These are phyloP conservation scores for Backusella parvicylindrica DNA, from an alignment of 192 early-diverging fungal species.

Conservation along the genomic window DNA sequence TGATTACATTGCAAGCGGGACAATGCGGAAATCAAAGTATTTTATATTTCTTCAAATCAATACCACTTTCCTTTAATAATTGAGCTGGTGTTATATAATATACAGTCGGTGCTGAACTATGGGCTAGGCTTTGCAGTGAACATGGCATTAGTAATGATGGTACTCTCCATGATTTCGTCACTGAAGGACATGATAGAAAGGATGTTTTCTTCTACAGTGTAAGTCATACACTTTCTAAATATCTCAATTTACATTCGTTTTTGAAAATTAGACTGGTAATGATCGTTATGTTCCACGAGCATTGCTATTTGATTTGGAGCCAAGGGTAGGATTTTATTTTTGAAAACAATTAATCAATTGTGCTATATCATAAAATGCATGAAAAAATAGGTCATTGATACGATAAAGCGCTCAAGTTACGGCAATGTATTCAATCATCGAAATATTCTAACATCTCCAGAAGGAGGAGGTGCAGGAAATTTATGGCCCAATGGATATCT, in stretches of 20 bases:
- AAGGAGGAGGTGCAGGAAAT: constrained; percentile 97
- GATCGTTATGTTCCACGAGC: constrained; percentile 97
- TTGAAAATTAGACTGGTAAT: constrained; percentile 75
- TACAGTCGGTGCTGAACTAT: constrained; percentile 91
- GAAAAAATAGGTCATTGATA: constrained; percentile 79
- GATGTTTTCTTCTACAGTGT: constrained; percentile 99
- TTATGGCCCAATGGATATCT: constrained; percentile 93
- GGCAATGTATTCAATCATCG: constrained; percentile 96
- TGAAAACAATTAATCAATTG: not conserved
- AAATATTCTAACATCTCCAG: constrained; percentile 87
- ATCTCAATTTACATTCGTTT: not conserved
- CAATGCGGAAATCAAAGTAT: constrained; percentile 99
- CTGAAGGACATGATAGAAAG: constrained; percentile 85
- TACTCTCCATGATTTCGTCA: constrained; percentile 87
- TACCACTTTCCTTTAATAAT: too few relatives aligned
- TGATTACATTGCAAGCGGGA: constrained; percentile 94
- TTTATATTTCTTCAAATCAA: too few relatives aligned
- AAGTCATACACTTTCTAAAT: not conserved
- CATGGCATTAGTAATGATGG: constrained; percentile 96
- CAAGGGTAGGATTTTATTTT: constrained; percentile 61
- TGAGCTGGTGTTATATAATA: too few relatives aligned
- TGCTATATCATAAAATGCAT: not conserved
- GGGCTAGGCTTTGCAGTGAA: constrained; percentile 87
- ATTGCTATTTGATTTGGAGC: constrained; percentile 89
- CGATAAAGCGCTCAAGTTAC: constrained; percentile 79